Evolutionary conservation across 495 filamentous ascomycete genomes (phyloP).

Genomic region (Aspergillus cavernicola): DNA sequence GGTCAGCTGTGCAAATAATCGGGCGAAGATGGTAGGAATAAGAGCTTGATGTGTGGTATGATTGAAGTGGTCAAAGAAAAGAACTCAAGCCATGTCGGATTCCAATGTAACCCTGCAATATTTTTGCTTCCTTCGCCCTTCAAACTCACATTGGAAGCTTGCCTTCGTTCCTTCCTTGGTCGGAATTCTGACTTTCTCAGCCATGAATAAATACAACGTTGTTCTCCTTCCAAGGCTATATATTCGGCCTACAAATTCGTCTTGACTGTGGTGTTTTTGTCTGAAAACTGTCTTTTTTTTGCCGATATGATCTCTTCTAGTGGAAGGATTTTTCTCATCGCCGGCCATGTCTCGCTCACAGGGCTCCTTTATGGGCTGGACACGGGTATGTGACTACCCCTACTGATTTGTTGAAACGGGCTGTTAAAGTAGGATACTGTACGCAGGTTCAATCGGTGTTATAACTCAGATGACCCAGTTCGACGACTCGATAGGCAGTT

Average conservation of each 20-base stretch:
- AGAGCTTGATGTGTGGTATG: no score
- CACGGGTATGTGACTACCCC: slow-evolving; percentile 9
- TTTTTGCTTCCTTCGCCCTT: no score
- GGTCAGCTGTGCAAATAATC: no score
- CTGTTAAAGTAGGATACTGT: no score
- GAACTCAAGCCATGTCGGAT: background rate
- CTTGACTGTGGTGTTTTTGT: background rate
- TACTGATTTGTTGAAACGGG: no score
- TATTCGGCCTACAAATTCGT: background rate
- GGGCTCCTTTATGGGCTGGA: slow-evolving; percentile 15
- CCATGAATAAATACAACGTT: background rate
- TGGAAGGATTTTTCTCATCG: slow-evolving; percentile 7
- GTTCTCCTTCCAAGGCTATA: background rate
- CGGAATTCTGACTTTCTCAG: background rate
- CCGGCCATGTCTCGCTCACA: slow-evolving; percentile 13
- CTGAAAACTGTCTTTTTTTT: background rate
- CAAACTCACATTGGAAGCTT: no score
- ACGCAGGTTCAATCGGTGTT: slow-evolving; percentile 13
- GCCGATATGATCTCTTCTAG: slow-evolving; percentile 5
- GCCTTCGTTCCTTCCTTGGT: background rate
- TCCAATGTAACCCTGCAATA: slow-evolving; percentile 6
- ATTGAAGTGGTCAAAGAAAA: background rate
- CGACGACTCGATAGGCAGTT: slow-evolving; percentile 2
- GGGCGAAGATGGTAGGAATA: no score
- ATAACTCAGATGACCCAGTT: slow-evolving; percentile 14